Evolutionary conservation across 805 yeast genomes (phyloP).

Genomic region (Candida glaebosa): DNA sequence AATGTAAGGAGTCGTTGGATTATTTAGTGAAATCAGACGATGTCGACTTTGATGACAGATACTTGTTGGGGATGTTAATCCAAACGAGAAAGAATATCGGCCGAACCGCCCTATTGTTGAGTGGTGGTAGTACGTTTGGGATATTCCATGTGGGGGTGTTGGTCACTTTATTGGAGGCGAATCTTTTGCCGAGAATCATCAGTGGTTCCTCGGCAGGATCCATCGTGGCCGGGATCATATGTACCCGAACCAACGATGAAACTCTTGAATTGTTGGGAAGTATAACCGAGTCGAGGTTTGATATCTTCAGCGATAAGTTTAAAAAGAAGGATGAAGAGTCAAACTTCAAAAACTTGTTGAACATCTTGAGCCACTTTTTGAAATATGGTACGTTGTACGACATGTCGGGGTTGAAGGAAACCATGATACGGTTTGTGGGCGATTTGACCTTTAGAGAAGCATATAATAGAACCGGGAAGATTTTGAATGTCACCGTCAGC

Average conservation of each 20-base stretch:
- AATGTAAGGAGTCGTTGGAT: slow-evolving; percentile 55
- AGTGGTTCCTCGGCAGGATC: slow-evolving; percentile 98
- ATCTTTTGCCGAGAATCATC: slow-evolving; percentile 78
- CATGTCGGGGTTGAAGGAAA: slow-evolving; percentile 61
- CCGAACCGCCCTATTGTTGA: slow-evolving; percentile 86
- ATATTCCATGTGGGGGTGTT: slow-evolving; percentile 89
- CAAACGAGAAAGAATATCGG: slow-evolving; percentile 93
- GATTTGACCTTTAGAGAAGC: slow-evolving; percentile 93
- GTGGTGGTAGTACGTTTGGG: slow-evolving; percentile 97
- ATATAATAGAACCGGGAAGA: slow-evolving; percentile 87
- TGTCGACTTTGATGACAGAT: slow-evolving; percentile 57
- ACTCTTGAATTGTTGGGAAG: slow-evolving; percentile 52
- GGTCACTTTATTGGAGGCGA: slow-evolving; percentile 69
- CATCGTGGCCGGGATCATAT: slow-evolving; percentile 83
- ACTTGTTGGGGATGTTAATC: slow-evolving; percentile 71
- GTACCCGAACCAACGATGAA: slow-evolving; percentile 77
- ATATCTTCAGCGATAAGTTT: slow-evolving; percentile 49
- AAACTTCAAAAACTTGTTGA: slow-evolving; percentile 46
- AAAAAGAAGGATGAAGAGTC: slow-evolving; percentile 18
- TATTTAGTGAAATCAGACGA: slow-evolving; percentile 36
- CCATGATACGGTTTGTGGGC: slow-evolving; percentile 79
- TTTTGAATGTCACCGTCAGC: slow-evolving; percentile 91
- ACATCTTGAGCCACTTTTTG: slow-evolving; percentile 49
- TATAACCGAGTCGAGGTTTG: slow-evolving; percentile 55
- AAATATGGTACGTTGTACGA: slow-evolving; percentile 92